These are phyloP conservation scores for Vitis labrusca DNA, from an alignment of 164 flowering plant species.

Conservation along the genomic window DNA sequence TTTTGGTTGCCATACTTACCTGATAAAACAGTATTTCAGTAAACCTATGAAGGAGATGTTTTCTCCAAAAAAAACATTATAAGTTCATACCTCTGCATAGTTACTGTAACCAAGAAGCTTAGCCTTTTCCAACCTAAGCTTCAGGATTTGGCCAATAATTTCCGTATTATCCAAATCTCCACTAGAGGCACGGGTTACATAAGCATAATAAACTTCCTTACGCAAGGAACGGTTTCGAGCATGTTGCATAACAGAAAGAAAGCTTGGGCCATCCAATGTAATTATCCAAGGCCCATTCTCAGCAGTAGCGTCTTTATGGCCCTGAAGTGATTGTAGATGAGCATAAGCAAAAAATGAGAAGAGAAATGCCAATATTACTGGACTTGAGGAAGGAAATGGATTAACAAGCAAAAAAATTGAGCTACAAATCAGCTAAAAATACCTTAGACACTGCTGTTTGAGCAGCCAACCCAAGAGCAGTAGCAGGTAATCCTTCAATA, in stretches of 20 bases:
- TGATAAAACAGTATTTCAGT: constrained; percentile 23
- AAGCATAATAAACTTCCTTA: constrained; percentile 89
- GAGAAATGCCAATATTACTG: neutral
- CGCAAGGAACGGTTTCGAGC: constrained; percentile 75
- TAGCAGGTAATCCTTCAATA: constrained; percentile 89
- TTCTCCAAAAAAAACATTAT: neutral
- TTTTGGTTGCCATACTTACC: constrained; percentile 99
- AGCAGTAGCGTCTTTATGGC: constrained; percentile 89
- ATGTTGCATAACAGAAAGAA: constrained; percentile 91
- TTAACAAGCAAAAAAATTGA: neutral
- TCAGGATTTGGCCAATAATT: constrained; percentile 78
- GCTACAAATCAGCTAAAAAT: constrained; percentile 10
- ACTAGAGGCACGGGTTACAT: constrained; percentile 79
- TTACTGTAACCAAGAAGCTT: constrained; percentile 86
- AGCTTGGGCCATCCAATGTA: constrained; percentile 93
- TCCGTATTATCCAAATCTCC: constrained; percentile 86
- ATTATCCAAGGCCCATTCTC: constrained; percentile 97
- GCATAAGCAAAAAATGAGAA: constrained; percentile 1
- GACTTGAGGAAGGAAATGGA: constrained; percentile 1
- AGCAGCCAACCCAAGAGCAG: constrained; percentile 86
- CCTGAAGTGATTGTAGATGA: constrained; percentile 39
- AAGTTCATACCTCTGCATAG: constrained; percentile 81
- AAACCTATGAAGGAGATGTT: constrained; percentile 1
- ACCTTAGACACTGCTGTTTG: constrained; percentile 95
- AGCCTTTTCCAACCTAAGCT: constrained; percentile 91